Percentiles rank a stretch among this genome's conserved stretches.
phyloP scores from a whole-genome alignment of 169 alveolate species.

The Eimeria praecox region DNA sequence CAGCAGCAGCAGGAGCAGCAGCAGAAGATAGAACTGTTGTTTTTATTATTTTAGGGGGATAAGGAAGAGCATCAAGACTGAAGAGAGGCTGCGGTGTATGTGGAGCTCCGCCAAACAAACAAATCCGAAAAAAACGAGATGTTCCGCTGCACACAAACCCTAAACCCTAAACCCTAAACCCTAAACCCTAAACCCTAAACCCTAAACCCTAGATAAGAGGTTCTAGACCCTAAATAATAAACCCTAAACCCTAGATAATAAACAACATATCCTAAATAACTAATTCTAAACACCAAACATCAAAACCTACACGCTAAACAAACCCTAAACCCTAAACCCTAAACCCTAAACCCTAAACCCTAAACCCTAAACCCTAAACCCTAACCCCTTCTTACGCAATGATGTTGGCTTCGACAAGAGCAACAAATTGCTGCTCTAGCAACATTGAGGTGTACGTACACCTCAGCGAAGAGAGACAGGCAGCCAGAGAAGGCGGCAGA shows the following conservation, averaged over 20 bases:
- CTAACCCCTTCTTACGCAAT: neutral
- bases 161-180: neutral
- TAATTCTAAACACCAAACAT: neutral
- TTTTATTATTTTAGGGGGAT: constrained; percentile 16
- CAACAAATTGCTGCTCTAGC: constrained; percentile 45
- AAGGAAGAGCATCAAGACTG: neutral
- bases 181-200: constrained; percentile 27
- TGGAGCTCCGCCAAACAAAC: constrained; percentile 18
- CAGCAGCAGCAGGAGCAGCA: constrained; percentile 6
- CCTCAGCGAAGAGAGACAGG: constrained; percentile 8
- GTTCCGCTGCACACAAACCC: constrained; percentile 48
- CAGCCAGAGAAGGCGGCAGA: constrained; percentile 28
- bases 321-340: neutral
- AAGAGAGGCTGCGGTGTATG: constrained; percentile 42
- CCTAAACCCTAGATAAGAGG: neutral
- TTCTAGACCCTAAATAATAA: neutral
- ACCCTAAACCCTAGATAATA: neutral
- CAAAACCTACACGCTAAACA: neutral
- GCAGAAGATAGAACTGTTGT: neutral
- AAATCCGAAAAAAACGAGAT: constrained; percentile 42
- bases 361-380: neutral
- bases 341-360: neutral
- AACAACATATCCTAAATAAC: neutral
- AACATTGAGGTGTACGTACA: constrained; percentile 7
- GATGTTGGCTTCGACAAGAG: neutral